Evolutionary conservation across 768 basidiomycete genomes (phyloP), one percentile per base, ranked within the genome.

Genomic region (Mycena galericulata): DNA sequence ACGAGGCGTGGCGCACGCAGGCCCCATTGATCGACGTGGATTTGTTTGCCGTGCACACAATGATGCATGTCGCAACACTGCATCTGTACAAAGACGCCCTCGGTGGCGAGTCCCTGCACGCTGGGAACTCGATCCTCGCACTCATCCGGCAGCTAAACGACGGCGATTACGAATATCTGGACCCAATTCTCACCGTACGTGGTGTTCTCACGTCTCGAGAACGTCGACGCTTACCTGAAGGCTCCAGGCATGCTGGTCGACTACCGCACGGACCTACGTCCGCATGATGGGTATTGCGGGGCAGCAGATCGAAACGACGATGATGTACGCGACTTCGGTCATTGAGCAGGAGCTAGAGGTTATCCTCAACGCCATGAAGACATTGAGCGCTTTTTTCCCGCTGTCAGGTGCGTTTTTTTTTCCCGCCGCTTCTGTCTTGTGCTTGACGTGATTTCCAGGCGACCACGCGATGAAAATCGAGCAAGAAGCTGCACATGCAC

Each of bases 161-260:
- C 30, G 79, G 76, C 8, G 88, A 89, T 71, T 89, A 87, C 73
- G 80, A 81, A 61, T 84, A 81, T 67, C 75, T 89, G 20, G 87
- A 89, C 77, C 88, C 88, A 7, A 83, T 86, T 43, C 77, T 88
- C 24, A 81, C 83, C 41, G 88, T 89, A 71, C 72, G 87, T 84
- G 32, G 43, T n/a, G 72, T 73, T 54, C 38, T 38, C 50, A 54
- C 22, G 46, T 41, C 7, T 27, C 22, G 5, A 30, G 40, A 26
- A 10, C 27, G 57, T 26, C 68, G 49, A 49, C 49, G 46, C 32
- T 32, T n/a, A n/a, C n/a, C n/a, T n/a, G n/a, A n/a, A n/a, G 27
- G 12, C 29, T 20, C 24, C 51, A 83, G 81, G 75, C 82, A 8
- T 84, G 82, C 66, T 84, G 83, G 83, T 76, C 75, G 30, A 75